These are phyloP conservation scores for Aspergillus sp. DNA, from an alignment of 2,329 filamentous ascomycete genomes.

Conservation along the genomic window DNA sequence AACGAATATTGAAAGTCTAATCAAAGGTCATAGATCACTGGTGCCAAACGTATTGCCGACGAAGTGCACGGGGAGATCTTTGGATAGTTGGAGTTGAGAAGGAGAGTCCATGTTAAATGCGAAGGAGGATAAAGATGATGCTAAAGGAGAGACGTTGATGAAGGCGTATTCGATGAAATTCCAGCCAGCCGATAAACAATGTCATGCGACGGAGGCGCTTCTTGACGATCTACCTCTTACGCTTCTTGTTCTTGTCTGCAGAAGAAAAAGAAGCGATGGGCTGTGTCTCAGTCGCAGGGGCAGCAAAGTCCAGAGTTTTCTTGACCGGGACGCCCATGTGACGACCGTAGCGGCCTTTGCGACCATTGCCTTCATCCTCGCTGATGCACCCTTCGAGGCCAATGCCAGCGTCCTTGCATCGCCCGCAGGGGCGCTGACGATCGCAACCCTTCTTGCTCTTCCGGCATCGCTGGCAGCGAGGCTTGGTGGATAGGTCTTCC, in stretches of 20 bases:
- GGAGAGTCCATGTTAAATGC: background rate
- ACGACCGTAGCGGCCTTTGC: conserved; percentile 80
- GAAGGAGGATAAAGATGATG: background rate
- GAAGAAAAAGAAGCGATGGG: conserved; percentile 24
- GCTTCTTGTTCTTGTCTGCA: conserved; percentile 59
- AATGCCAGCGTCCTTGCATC: conserved; percentile 93
- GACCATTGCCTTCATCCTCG: conserved; percentile 94
- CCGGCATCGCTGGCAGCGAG: conserved; percentile 92
- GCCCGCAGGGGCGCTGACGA: conserved; percentile 85
- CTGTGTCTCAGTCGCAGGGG: conserved; percentile 50
- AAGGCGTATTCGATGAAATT: background rate
- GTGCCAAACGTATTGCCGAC: background rate
- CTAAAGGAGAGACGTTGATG: background rate
- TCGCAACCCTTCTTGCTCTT: conserved; percentile 99
- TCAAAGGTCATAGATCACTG: no score
- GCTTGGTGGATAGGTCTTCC: conserved; percentile 88
- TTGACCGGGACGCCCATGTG: conserved; percentile 62
- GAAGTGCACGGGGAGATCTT: background rate
- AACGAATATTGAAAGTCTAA: background rate
- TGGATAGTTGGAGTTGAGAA: background rate
- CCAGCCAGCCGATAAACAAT: background rate
- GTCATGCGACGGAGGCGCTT: background rate
- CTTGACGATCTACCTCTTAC: conserved; percentile 47
- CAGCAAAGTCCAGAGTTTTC: conserved; percentile 38
- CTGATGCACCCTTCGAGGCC: conserved; percentile 89